These are phyloP conservation scores for Malus domestica DNA, from an alignment of 306 rosid species.

Conservation along the genomic window DNA sequence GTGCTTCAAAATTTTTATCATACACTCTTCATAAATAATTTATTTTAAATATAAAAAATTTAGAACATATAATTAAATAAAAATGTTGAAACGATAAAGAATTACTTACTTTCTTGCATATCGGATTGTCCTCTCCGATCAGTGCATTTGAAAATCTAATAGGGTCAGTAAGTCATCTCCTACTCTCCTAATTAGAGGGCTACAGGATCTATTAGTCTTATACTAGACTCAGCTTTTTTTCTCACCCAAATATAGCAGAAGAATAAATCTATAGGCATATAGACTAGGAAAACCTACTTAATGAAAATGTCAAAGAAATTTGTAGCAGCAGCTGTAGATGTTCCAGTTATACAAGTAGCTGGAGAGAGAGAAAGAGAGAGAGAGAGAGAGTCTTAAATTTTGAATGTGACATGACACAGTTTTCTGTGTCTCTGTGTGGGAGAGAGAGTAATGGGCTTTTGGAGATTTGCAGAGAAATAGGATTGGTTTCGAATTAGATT, in stretches of 20 bases:
- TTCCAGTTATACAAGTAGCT: constrained; percentile 32
- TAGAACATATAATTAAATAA: too few relatives aligned
- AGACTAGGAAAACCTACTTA: constrained; percentile 10
- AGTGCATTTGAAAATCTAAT: constrained; percentile 9
- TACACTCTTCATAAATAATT: too few relatives aligned
- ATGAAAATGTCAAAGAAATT: constrained; percentile 23
- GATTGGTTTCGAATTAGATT: constrained; percentile 35
- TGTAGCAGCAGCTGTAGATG: constrained; percentile 6
- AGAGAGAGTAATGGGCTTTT: constrained; percentile 30
- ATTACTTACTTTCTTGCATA: constrained; percentile 5
- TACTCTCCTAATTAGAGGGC: neutral
- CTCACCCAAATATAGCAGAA: constrained; percentile 5
- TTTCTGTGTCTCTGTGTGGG: constrained; percentile 3
- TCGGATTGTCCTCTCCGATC: constrained; percentile 4
- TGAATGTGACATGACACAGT: constrained; percentile 47
- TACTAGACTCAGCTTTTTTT: neutral
- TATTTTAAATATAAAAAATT: too few relatives aligned
- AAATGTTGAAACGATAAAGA: too few relatives aligned
- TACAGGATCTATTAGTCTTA: constrained; percentile 6
- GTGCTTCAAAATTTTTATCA: too few relatives aligned
- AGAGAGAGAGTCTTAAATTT: constrained; percentile 27
- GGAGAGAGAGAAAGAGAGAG: constrained; percentile 1
- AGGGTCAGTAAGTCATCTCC: neutral
- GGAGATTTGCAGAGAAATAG: constrained; percentile 26
- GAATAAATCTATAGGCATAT: neutral